Evolutionary conservation across 2,329 filamentous ascomycete genomes (phyloP).

Genomic region (Pseudogymnoascus sp.): DNA sequence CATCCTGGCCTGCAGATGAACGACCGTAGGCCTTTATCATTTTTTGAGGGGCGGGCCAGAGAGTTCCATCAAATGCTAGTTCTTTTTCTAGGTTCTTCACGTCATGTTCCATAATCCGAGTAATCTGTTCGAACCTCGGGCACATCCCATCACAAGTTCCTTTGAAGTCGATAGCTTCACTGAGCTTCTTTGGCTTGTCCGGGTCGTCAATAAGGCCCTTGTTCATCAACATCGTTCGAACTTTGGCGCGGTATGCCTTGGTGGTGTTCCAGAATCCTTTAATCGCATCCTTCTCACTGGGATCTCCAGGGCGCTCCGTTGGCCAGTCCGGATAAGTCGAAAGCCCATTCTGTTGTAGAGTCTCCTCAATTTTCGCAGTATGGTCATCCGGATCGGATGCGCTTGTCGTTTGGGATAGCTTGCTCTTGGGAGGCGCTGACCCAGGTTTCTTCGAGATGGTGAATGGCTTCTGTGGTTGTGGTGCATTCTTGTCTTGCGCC

Average conservation of each 20-base stretch:
- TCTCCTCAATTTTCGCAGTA: conserved; percentile 42
- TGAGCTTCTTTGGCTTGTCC: conserved; percentile 50
- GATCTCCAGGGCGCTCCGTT: conserved; percentile 41
- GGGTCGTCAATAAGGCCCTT: conserved; percentile 57
- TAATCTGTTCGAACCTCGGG: conserved; percentile 56
- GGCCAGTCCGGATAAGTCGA: conserved; percentile 41
- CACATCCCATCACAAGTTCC: conserved; percentile 64
- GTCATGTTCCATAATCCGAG: conserved; percentile 52
- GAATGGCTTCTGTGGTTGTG: background rate
- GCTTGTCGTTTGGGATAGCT: conserved; percentile 5
- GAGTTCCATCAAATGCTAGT: conserved; percentile 29
- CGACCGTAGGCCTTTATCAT: conserved; percentile 62
- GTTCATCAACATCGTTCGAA: conserved; percentile 48
- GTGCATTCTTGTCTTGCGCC: background rate
- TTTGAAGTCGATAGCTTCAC: conserved; percentile 57
- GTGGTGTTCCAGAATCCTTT: conserved; percentile 47
- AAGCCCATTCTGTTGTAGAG: conserved; percentile 42
- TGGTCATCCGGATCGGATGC: conserved; percentile 15
- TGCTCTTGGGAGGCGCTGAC: background rate
- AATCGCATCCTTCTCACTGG: conserved; percentile 41
- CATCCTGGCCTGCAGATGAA: conserved; percentile 59
- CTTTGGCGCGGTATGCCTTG: conserved; percentile 48
- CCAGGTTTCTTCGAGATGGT: conserved; percentile 7
- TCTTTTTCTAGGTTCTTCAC: conserved; percentile 48
- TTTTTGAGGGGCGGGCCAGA: conserved; percentile 39